These are phyloP conservation scores for Aspergillus glaucus DNA, from an alignment of 2,329 filamentous ascomycete genomes.

Conservation along the genomic window DNA sequence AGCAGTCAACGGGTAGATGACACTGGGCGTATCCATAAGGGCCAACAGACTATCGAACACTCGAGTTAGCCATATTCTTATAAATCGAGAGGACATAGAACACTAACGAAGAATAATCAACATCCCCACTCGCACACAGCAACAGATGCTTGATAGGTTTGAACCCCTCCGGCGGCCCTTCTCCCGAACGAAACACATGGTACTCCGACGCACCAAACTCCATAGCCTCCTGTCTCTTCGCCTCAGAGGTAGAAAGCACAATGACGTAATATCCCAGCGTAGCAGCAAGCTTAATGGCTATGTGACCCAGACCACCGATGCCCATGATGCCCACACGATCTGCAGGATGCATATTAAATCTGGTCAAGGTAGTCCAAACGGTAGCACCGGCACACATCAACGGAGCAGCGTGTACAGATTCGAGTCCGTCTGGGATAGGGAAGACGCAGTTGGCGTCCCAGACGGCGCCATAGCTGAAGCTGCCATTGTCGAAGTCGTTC, in stretches of 20 bases:
- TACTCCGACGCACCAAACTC: slow-evolving; percentile 57
- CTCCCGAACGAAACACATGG: slow-evolving; percentile 31
- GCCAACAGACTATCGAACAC: slow-evolving; percentile 9
- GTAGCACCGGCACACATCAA: slow-evolving; percentile 31
- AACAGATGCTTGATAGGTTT: slow-evolving; percentile 13
- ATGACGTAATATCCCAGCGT: slow-evolving; percentile 57
- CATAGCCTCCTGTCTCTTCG: slow-evolving; percentile 16
- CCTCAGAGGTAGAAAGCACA: slow-evolving; percentile 14
- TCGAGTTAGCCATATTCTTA: not conserved
- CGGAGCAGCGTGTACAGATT: slow-evolving; percentile 21
- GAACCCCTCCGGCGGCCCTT: slow-evolving; percentile 3
- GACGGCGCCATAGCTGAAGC: slow-evolving; percentile 22
- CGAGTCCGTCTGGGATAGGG: slow-evolving; percentile 17
- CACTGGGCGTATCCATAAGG: slow-evolving; percentile 19
- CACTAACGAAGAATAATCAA: slow-evolving; percentile 12
- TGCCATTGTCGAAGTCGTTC: slow-evolving; percentile 24
- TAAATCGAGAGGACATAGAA: not conserved
- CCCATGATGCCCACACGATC: slow-evolving; percentile 64
- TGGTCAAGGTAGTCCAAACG: slow-evolving; percentile 52
- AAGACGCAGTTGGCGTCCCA: slow-evolving; percentile 21
- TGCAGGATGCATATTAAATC: slow-evolving; percentile 56
- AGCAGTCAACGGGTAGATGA: slow-evolving; percentile 24
- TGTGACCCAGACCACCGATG: slow-evolving; percentile 64
- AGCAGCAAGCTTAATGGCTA: slow-evolving; percentile 61
- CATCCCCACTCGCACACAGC: slow-evolving; percentile 6